Conservation (phyloP, 176 grass and related monocot species). For the Musa troglodytarum region DNA sequence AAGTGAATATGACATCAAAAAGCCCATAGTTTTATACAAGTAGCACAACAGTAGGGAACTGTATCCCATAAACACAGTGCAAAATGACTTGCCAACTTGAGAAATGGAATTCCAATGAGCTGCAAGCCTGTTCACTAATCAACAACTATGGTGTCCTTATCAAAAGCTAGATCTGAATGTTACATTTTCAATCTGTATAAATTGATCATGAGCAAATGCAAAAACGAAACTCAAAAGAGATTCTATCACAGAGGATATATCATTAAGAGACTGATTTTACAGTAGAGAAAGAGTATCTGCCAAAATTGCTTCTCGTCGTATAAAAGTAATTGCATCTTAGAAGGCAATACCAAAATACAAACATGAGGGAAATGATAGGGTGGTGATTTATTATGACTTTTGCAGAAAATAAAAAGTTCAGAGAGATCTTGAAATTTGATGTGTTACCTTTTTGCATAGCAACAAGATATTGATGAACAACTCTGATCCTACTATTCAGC, state of each 20-base stretch:
- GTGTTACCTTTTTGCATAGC: slow-evolving; percentile 78
- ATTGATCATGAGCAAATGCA: too few species aligned
- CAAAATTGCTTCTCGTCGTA: too few species aligned
- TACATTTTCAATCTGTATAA: too few species aligned
- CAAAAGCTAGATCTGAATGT: too few species aligned
- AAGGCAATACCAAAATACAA: not conserved
- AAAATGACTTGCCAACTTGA: not conserved
- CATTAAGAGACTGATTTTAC: too few species aligned
- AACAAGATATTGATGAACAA: slow-evolving; percentile 92
- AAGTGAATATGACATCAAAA: not conserved
- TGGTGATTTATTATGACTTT: not conserved
- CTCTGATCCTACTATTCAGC: slow-evolving; percentile 85
- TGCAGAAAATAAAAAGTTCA: not conserved
- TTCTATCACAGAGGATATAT: too few species aligned
- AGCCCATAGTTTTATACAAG: not conserved
- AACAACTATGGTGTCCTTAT: not conserved
- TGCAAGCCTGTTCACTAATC: not conserved
- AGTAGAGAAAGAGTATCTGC: too few species aligned
- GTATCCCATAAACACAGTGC: not conserved
- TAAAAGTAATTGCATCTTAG: too few species aligned
- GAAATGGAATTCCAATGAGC: not conserved
- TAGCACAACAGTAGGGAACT: not conserved
- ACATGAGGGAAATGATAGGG: not conserved
- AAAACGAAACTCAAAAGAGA: too few species aligned
- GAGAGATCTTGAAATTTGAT: not conserved